Percentiles rank a stretch among this genome's conserved stretches.
Conservation (phyloP, 2,329 filamentous ascomycete genomes). For the Capronia epimyces region DNA sequence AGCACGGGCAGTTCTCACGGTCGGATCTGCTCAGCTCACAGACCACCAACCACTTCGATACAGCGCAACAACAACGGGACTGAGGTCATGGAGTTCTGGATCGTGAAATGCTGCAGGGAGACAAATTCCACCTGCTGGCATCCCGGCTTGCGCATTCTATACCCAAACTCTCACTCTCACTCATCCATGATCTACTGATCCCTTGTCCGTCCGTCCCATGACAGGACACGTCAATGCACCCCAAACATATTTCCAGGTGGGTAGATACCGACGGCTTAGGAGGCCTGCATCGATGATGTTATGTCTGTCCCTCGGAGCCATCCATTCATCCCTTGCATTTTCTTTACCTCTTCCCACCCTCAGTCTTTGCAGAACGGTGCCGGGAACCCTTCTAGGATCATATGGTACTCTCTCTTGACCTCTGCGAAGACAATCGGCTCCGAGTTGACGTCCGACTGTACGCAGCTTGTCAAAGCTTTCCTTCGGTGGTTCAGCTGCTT, state of each 20-base stretch:
- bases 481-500: neutral
- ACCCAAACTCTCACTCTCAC: no score
- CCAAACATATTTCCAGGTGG: constrained; percentile 4
- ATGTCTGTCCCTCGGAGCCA: neutral
- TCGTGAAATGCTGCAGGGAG: no score
- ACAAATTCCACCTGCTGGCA: neutral
- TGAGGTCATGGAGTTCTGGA: no score
- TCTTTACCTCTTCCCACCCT: neutral
- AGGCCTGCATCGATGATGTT: neutral
- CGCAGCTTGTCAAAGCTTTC: neutral
- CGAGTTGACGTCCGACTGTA: neutral
- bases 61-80: neutral
- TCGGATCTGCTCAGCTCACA: neutral
- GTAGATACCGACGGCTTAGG: no score
- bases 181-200: no score
- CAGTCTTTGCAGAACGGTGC: no score
- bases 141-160: no score
- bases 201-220: neutral
- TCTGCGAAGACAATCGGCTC: neutral
- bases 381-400: neutral
- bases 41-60: neutral
- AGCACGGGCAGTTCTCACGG: neutral
- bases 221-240: neutral
- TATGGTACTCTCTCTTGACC: neutral
- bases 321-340: neutral